Evolutionary conservation across 352 stramenopile genomes (phyloP).

Genomic region (Elongisporangium senticosum): DNA sequence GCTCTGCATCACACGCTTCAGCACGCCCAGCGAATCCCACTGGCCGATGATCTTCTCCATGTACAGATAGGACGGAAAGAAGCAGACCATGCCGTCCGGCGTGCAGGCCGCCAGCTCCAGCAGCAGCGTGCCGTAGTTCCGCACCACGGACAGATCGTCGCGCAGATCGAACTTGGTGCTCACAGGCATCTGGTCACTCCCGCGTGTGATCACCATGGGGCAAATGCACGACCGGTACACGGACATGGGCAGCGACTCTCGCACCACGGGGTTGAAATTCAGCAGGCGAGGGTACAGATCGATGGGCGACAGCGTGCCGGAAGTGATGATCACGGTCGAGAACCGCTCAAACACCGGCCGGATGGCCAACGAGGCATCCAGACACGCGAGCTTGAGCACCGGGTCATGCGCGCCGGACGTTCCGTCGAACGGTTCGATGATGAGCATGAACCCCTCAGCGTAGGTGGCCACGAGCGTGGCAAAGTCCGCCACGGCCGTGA

Average conservation of each 20-base stretch:
- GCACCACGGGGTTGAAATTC: conserved; percentile 96
- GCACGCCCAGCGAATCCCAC: conserved; percentile 90
- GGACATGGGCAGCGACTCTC: conserved; percentile 96
- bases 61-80: conserved; percentile 99
- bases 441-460: conserved; percentile 96
- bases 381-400: conserved; percentile 92
- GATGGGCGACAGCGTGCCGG: conserved; percentile 97
- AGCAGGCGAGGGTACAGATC: conserved; percentile 98
- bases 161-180: conserved; percentile 92
- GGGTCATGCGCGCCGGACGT: conserved; percentile 73
- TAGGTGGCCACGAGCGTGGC: conserved; percentile 96
- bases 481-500: conserved; percentile 97
- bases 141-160: conserved; percentile 89
- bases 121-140: conserved; percentile 95
- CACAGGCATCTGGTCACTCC: conserved; percentile 95
- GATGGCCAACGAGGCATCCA: conserved; percentile 98
- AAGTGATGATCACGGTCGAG: conserved; percentile 86
- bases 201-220: conserved; percentile 96
- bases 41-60: conserved; percentile 98
- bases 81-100: conserved; percentile 98
- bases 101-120: conserved; percentile 92
- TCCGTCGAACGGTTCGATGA: conserved; percentile 94
- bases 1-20: conserved; percentile 93
- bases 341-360: conserved; percentile 97
- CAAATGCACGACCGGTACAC: conserved; percentile 98